Evolutionary conservation across 192 early-diverging fungal species (phyloP), one percentile per base, ranked within the genome.

Genomic region (Oehlia diaphana): DNA sequence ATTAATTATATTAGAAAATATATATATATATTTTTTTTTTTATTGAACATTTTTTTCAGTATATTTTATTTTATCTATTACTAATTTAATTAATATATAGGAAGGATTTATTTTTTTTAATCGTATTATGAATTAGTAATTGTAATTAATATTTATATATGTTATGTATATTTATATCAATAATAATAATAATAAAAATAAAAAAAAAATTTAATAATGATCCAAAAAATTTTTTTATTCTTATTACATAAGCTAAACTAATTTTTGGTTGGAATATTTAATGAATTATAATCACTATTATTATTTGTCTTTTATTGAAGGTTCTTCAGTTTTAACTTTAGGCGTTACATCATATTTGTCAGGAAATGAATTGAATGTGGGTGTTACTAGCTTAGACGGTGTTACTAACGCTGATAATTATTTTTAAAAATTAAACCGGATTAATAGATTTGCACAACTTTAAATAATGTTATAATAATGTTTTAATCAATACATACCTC

Each of bases 1-100:
- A 79, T 23, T 74, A 28, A 19, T n/a, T 71, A 23, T 53, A 79
- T 23, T 74, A 74, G 31, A 1, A 31, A 31, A 31, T 31, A 31
- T 31, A n/a, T n/a, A n/a, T n/a, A n/a, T n/a, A n/a, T 26, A 0
- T 26, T 26, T 26, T 26, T 26, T 31, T 31, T 31, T 31, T 31
- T 31, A 31, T 31, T 31, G 39, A 42, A 42, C 39, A 7, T 42
- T 42, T 42, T 1, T 37, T 31, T 37, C 3, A 37, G 1, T 4
- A 37, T 42, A 42, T 42, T 39, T 39, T 26, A 26, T 6, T 7
- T 42, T 42, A 42, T 7, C 5, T 42, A 42, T 42, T 37, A 37
- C 35, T 37, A 37, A 37, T 37, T 37, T 37, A 37, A 37, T 37
- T 37, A 2, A 31, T 31, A 26, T 26, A 26, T 26, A 26, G 26